These are phyloP conservation scores for Neurospora sp. DNA, from an alignment of 495 filamentous ascomycete genomes.

Conservation along the genomic window DNA sequence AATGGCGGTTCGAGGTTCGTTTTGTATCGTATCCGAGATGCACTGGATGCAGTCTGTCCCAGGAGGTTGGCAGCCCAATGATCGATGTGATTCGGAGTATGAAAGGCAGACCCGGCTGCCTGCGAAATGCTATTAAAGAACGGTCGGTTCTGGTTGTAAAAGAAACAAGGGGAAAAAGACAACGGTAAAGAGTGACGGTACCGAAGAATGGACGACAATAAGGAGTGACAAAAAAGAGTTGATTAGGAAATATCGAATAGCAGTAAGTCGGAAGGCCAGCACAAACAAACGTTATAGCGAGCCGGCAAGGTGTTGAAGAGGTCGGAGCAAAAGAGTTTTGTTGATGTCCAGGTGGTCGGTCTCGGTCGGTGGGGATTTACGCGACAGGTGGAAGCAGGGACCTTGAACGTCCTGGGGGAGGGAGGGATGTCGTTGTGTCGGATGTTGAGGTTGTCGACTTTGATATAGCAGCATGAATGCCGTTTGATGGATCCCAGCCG, in stretches of 20 bases:
- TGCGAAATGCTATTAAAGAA: background rate
- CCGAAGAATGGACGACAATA: background rate
- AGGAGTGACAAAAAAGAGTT: background rate
- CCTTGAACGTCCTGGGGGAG: background rate
- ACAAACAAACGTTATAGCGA: background rate
- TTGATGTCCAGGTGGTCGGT: background rate
- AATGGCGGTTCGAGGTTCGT: constrained; percentile 1
- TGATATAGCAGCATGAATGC: background rate
- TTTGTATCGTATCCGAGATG: constrained; percentile 2
- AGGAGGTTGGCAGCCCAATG: background rate
- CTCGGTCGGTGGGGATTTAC: background rate
- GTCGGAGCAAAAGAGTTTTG: background rate
- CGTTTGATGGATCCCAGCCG: background rate
- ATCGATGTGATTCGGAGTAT: background rate
- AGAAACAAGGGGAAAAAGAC: background rate
- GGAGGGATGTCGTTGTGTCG: background rate
- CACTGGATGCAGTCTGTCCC: background rate
- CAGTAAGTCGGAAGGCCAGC: background rate
- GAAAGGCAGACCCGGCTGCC: constrained; percentile 9
- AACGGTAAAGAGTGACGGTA: background rate
- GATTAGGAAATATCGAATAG: background rate
- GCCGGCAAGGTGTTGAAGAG: background rate
- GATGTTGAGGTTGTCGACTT: background rate
- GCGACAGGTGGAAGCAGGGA: background rate
- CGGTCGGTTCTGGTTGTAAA: background rate